phyloP scores from a whole-genome alignment of 768 basidiomycete genomes.

The Gymnopilus junonius region DNA sequence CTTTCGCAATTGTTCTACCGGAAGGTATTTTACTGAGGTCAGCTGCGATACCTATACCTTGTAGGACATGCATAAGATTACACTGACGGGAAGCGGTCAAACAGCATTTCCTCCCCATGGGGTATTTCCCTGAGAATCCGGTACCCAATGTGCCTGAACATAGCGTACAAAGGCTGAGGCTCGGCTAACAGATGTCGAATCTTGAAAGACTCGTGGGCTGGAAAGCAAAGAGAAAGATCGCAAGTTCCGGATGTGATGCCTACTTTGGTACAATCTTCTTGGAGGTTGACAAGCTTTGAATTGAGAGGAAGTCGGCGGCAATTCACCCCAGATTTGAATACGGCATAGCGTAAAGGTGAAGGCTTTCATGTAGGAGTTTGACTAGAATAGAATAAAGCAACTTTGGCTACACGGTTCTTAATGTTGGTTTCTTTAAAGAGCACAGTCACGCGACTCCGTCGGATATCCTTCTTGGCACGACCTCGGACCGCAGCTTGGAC shows the following conservation, averaged over 20 bases:
- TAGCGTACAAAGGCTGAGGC: neutral
- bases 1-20: neutral
- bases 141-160: slow-evolving; percentile 12
- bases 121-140: slow-evolving; percentile 10
- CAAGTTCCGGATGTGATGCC: slow-evolving; percentile 11
- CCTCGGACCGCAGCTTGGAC: neutral
- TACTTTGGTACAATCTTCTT: neutral
- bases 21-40: slow-evolving; percentile 1
- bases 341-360: neutral
- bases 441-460: slow-evolving; percentile 3
- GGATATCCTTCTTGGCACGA: neutral
- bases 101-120: slow-evolving; percentile 16
- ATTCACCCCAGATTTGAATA: neutral
- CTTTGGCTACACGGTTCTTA: neutral
- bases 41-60: slow-evolving; percentile 1
- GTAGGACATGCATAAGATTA: slow-evolving; percentile 2
- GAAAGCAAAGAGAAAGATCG: neutral
- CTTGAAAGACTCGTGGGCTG: slow-evolving; percentile 9
- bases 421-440: neutral
- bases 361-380: neutral
- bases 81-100: neutral
- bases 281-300: neutral
- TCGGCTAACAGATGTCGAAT: slow-evolving; percentile 4
- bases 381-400: slow-evolving; percentile 7
- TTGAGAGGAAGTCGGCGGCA: neutral